Conservation (phyloP, 2,329 filamentous ascomycete species). For the Zymoseptoria brevis region DNA sequence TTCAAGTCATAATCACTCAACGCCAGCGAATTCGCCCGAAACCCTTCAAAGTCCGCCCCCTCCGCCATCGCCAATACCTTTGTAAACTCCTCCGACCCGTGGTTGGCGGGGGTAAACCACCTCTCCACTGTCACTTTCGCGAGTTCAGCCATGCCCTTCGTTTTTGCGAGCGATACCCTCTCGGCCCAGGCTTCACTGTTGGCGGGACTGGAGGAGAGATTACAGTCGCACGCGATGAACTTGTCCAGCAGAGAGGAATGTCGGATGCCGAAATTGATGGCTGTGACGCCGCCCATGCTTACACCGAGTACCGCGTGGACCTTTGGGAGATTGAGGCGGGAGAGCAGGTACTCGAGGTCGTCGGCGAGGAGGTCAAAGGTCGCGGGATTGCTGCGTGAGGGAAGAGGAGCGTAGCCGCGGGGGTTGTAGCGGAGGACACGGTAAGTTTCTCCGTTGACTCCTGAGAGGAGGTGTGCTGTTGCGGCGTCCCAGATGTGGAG, state of each 20-base stretch:
- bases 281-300: constrained; percentile 71
- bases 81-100: constrained; percentile 50
- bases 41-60: constrained; percentile 61
- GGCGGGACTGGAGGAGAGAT: constrained; percentile 59
- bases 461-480: constrained; percentile 49
- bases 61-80: constrained; percentile 62
- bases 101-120: constrained; percentile 61
- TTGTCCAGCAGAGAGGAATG: constrained; percentile 51
- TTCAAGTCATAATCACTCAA: constrained; percentile 65
- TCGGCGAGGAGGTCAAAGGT: constrained; percentile 57
- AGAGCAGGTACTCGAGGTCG: constrained; percentile 59
- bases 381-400: constrained; percentile 36
- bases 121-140: constrained; percentile 63
- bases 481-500: constrained; percentile 76
- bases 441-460: constrained; percentile 51
- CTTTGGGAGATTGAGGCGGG: constrained; percentile 59
- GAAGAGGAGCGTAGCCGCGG: constrained; percentile 54
- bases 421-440: constrained; percentile 70
- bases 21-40: constrained; percentile 52
- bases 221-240: constrained; percentile 74
- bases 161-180: constrained; percentile 55
- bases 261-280: constrained; percentile 62
- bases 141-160: constrained; percentile 40
- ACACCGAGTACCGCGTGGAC: constrained; percentile 66
- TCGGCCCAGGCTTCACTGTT: constrained; percentile 77